Conservation (phyloP, 169 alveolate species). For the Eimeria maxima region DNA sequence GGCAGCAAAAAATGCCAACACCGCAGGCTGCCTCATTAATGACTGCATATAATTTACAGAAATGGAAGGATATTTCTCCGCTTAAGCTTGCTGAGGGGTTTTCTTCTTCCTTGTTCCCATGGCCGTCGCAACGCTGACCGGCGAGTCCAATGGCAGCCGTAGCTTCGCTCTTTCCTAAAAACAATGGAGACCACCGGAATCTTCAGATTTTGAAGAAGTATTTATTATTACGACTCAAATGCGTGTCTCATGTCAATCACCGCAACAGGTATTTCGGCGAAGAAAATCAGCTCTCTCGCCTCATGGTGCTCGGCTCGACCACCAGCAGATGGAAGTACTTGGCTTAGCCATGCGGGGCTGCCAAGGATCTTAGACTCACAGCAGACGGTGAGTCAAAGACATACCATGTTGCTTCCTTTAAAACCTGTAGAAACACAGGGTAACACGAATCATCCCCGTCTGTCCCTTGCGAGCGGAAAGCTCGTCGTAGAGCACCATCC, state of each 20-base stretch:
- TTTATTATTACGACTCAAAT: not conserved
- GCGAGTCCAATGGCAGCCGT: slow-evolving; percentile 60
- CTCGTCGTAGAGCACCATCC: not conserved
- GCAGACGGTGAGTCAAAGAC: not conserved
- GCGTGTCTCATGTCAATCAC: not conserved
- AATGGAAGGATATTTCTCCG: not conserved
- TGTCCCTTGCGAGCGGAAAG: not conserved
- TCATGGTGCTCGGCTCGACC: slow-evolving; percentile 53
- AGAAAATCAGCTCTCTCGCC: not conserved
- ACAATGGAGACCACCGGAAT: not conserved
- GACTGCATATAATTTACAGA: not conserved
- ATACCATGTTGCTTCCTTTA: not conserved
- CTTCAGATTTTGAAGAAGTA: not conserved
- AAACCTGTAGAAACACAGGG: not conserved
- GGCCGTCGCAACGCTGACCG: slow-evolving; percentile 53
- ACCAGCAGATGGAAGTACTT: not conserved
- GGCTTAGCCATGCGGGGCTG: slow-evolving; percentile 40
- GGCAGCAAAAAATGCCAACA: not conserved
- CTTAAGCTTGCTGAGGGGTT: not conserved
- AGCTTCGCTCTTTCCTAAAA: not conserved
- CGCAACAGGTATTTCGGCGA: slow-evolving; percentile 2
- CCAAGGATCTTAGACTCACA: not conserved
- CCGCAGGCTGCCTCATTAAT: not conserved
- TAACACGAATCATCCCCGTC: not conserved
- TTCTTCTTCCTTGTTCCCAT: not conserved